Evolutionary conservation across 2,329 filamentous ascomycete species (phyloP).

Genomic region (Fusarium solani-melongenae): DNA sequence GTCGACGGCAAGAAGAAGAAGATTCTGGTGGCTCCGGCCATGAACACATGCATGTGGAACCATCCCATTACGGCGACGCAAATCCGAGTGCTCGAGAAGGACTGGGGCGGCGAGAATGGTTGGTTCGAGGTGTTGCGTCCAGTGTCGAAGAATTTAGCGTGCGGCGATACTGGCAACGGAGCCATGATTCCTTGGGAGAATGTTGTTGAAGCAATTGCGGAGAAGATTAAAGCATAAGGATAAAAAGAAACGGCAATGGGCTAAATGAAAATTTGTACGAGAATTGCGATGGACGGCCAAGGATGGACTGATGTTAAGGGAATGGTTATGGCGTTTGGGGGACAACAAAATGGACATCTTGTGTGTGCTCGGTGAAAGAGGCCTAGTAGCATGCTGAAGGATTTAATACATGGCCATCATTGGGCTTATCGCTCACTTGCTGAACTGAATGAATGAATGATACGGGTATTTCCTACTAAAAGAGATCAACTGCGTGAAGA

Average conservation of each 20-base stretch:
- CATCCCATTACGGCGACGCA: constrained; percentile 85
- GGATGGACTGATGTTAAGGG: background rate
- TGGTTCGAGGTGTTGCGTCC: constrained; percentile 77
- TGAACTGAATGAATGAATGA: background rate
- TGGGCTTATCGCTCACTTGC: background rate
- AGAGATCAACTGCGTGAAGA: background rate
- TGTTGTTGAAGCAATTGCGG: constrained; percentile 75
- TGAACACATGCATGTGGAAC: constrained; percentile 93
- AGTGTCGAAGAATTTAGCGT: constrained; percentile 81
- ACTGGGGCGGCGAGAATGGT: constrained; percentile 71
- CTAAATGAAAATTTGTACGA: background rate
- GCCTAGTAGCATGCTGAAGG: constrained; percentile 2
- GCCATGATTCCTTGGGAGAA: constrained; percentile 86
- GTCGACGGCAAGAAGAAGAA: constrained; percentile 69
- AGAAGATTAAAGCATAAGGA: constrained; percentile 51
- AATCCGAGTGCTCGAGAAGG: constrained; percentile 73
- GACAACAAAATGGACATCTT: constrained; percentile 6
- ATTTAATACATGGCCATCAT: background rate
- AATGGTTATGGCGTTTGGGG: background rate
- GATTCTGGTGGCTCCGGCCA: constrained; percentile 82
- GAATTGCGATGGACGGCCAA: background rate
- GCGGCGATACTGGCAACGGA: constrained; percentile 84
- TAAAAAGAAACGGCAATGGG: background rate
- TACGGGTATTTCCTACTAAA: background rate
- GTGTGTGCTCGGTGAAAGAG: background rate